phyloP scores from a whole-genome alignment of 1,139 yeast genomes.

The Taphrina communis region DNA sequence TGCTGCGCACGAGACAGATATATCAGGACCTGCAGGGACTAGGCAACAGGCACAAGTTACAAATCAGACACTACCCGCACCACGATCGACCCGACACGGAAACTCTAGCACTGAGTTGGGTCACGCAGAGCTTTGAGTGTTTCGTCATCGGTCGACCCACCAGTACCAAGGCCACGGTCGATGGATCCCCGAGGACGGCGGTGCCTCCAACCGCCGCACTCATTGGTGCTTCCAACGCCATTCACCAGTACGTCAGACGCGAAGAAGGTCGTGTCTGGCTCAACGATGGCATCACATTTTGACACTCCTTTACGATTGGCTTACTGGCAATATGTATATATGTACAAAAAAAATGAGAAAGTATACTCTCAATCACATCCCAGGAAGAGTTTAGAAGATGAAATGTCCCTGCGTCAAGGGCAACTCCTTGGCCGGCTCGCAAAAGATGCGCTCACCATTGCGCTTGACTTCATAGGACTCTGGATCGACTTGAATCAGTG shows the following conservation, averaged over 20 bases:
- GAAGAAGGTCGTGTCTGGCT: conserved; percentile 43
- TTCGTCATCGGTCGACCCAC: conserved; percentile 39
- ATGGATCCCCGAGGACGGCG: neutral
- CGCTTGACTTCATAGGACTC: conserved; percentile 42
- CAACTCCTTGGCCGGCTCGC: conserved; percentile 41
- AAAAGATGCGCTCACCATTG: conserved; percentile 32
- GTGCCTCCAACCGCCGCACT: conserved; percentile 4
- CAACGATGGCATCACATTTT: conserved; percentile 39
- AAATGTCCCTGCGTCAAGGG: conserved; percentile 41
- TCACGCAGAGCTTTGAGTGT: conserved; percentile 41
- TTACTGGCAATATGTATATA: neutral
- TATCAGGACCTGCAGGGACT: conserved; percentile 9
- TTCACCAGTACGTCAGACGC: conserved; percentile 37
- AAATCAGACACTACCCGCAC: conserved; percentile 20
- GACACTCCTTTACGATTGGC: neutral
- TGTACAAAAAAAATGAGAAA: neutral
- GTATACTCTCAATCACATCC: too few species aligned
- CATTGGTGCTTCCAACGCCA: conserved; percentile 39
- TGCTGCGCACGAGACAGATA: conserved; percentile 2
- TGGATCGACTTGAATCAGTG: conserved; percentile 42
- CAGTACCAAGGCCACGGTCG: neutral
- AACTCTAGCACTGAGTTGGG: conserved; percentile 34
- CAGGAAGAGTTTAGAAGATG: conserved; percentile 12
- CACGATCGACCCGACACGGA: neutral
- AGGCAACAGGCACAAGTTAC: conserved; percentile 14